Evolutionary conservation across 768 basidiomycete species (phyloP), one percentile per base, ranked within the genome.

Genomic region (Suillus discolor): DNA sequence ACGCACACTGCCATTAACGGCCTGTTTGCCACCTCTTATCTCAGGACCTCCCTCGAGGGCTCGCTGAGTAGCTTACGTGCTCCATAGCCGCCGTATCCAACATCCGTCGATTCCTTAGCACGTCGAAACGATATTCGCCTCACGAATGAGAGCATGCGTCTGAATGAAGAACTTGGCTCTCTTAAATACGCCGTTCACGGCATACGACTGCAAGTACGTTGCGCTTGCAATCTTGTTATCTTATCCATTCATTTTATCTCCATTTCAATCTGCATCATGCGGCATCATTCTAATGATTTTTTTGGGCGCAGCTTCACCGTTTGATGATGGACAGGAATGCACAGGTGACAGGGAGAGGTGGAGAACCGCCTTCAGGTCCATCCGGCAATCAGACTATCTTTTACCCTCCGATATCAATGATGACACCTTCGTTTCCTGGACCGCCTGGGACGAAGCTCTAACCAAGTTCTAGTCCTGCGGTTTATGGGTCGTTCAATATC

Each of bases 271-370:
- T 55, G 53, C 31, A 28, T 51, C 51, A 57, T 36, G 42, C 44
- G 53, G 38, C 57, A 45, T 57, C 23, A n/a, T 59, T 28, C 38
- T 53, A 51, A 62, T 70, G 64, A 68, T 68, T 67, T 59, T 28
- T 67, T 62, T 61, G 39, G 44, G 65, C 63, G 64, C 71, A 88
- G 86, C 74, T 88, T 62, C 90, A 92, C 71, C 82, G 84, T 57
- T 84, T 92, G 67, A 89, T 92, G 89, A 87, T 91, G 87, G 89
- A 91, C 49, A 82, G 89, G 65, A 90, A 89, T 76, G 84, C 84
- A 18, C 84, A 84, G 68, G 77, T 85, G 60, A 85, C 83, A 34
- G 84, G 85, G 57, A 78, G 84, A 41, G 70, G 75, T 44, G 70
- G 71, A n/a, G 78, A 77, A 45, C 54, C 63, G 25, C 63, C 65